Base-by-base conservation (phyloP, 306 rosid species). In the Senna tora region DNA sequence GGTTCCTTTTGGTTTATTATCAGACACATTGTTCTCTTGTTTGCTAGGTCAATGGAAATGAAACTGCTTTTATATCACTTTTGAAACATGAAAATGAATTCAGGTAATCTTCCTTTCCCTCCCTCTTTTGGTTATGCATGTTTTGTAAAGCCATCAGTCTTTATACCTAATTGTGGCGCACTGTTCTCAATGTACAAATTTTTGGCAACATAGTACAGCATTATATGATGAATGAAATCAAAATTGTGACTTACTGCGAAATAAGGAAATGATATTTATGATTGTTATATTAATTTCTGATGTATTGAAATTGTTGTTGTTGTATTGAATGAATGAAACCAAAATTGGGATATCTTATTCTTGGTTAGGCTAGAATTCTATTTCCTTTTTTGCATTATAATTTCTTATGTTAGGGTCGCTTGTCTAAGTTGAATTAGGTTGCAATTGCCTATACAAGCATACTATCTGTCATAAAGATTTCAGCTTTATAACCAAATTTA, bases 31-130 rank as follows among this genome's bases (percentile, higher is more conserved):
- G 16, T 42, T 39, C 56, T 64, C 69, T 83, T 66, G 58, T 73
- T 82, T 79, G 84, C 56, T 75, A 90, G 98, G 94, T 88, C 68
- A 85, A 85, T 58, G 93, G 84, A 71, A 65, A 82, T 70, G 93
- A 93, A 87, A 67, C 78, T 74, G 96, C 96, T 60, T 82, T 79
- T 34, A 13, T 90, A 28, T 93, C 92, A 72, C 78, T 90, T 38
- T 72, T 85, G 79, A 56, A 82, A 74, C 45, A 67, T 56, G 87
- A 93, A 80, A 84, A 88, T 81, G 88, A 80, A 64, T 78, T 78
- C 85, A 84, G 96, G 98, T 93, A 58, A 71, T 65, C 83, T 76
- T 71, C 71, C 36, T 58, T 60, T 80, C 58, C 67, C 77, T 67
- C 74, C 42, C 50, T 76, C 38, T 30, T 67, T 34, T 70, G 16